Evolutionary conservation across 371 early-diverging fungal genomes (phyloP), one percentile per base, ranked within the genome.

Genomic region (Lichtheimia corymbifera): DNA sequence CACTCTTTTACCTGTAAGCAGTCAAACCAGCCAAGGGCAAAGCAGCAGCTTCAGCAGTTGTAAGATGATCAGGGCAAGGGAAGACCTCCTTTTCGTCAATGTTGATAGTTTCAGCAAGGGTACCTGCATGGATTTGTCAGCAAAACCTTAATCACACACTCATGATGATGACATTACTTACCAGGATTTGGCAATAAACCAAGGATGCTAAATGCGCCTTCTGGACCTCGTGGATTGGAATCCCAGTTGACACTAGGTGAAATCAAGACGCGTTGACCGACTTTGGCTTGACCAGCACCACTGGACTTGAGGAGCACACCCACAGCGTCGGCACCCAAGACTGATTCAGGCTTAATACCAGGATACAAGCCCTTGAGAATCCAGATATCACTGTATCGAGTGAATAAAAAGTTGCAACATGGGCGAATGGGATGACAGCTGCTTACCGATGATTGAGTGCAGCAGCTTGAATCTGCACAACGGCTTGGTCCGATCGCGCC

Each of bases 21-120:
- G 91, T 91, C 55, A 91, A 60, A 25, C 88, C 89, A 18, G 88
- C 91, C 20, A 89, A 65, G 4, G 91, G 89, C 47, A 91, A 61
- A 30, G 89, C 87, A 15, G 90, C 88, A 2, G 87, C 90, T 63
- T 91, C 85, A n/a, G 72, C 75, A 43, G 67, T 71, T 5, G 85
- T 68, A 17, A 91, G 69, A 64, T 88, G 88, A 2, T 65, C 73
- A 3, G 91, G 91, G 27, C 75, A 83, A 30, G 76, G 72, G 35
- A 80, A 73, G 11, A 86, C 53, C 25, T 84, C 80, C 0, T 76
- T 68, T 18, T 70, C 64, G 20, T 74, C 77, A 17, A 88, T 73
- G 5, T 67, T 61, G 41, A 80, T 73, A 52, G 82, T 79, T 43
- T 89, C 88, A 5, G 87, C 74, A 42, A 89, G 74, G 7, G 87